These are phyloP conservation scores for Exophiala xenobiotica DNA, from an alignment of 2,329 filamentous ascomycete genomes.

Conservation along the genomic window DNA sequence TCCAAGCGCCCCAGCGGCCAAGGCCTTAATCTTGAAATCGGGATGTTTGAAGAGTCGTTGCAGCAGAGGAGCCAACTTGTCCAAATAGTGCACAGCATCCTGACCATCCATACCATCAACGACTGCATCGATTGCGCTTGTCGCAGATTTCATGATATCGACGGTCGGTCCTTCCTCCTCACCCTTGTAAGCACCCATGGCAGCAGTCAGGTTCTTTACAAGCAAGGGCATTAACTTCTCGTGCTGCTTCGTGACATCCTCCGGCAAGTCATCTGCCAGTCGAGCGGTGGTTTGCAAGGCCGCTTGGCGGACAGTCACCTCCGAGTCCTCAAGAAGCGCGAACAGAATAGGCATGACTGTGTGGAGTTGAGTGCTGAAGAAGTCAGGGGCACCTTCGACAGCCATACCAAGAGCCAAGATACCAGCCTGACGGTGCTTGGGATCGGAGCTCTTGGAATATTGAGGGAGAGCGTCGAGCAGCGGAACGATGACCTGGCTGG, in stretches of 20 bases:
- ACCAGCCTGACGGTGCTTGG: slow-evolving; percentile 81
- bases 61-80: slow-evolving; percentile 79
- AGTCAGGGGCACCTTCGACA: slow-evolving; percentile 95
- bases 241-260: slow-evolving; percentile 85
- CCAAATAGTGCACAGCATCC: slow-evolving; percentile 77
- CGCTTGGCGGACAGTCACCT: slow-evolving; percentile 79
- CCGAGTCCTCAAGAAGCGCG: slow-evolving; percentile 77
- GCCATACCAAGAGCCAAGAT: slow-evolving; percentile 91
- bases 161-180: slow-evolving; percentile 70
- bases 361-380: slow-evolving; percentile 88
- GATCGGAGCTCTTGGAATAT: slow-evolving; percentile 72
- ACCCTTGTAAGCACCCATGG: slow-evolving; percentile 65
- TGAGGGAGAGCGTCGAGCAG: slow-evolving; percentile 81
- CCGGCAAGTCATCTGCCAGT: slow-evolving; percentile 87
- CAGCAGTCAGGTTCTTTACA: slow-evolving; percentile 83
- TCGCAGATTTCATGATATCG: slow-evolving; percentile 84
- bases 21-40: slow-evolving; percentile 85
- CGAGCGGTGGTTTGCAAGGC: slow-evolving; percentile 84
- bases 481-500: slow-evolving; percentile 90
- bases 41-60: slow-evolving; percentile 79
- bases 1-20: slow-evolving; percentile 83
- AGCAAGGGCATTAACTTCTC: slow-evolving; percentile 78
- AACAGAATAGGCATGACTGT: slow-evolving; percentile 83
- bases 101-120: slow-evolving; percentile 79
- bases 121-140: slow-evolving; percentile 86